phyloP scores from a whole-genome alignment of 805 yeast genomes.

The Pichia eremophila region DNA sequence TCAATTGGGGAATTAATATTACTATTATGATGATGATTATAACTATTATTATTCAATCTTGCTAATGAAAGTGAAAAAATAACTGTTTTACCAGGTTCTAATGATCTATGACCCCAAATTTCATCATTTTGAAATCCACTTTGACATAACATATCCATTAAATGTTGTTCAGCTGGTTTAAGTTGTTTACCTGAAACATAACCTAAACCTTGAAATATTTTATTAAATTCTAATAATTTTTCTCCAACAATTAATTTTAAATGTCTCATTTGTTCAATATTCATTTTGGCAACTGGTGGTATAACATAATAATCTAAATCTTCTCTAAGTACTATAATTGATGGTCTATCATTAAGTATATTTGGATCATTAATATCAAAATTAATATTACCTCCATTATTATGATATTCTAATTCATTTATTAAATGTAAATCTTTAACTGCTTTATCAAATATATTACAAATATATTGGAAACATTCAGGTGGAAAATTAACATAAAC shows the following conservation, averaged over 20 bases:
- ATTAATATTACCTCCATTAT: constrained; percentile 10
- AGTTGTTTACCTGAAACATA: constrained; percentile 42
- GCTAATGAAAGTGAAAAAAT: constrained; percentile 73
- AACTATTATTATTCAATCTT: constrained; percentile 32
- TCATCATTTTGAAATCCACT: constrained; percentile 68
- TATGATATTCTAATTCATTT: constrained; percentile 20
- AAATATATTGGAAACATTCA: constrained; percentile 73
- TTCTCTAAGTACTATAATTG: constrained; percentile 85
- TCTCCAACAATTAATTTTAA: constrained; percentile 71
- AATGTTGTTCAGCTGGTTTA: constrained; percentile 90
- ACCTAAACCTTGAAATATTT: constrained; percentile 77
- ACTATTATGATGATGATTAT: background rate
- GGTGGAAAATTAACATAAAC: constrained; percentile 85
- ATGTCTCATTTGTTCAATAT: constrained; percentile 49
- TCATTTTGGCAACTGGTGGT: constrained; percentile 55
- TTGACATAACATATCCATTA: constrained; percentile 87
- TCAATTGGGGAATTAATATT: constrained; percentile 13
- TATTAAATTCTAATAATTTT: constrained; percentile 42
- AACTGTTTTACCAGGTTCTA: constrained; percentile 83
- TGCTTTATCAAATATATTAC: constrained; percentile 62
- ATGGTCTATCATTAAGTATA: constrained; percentile 70
- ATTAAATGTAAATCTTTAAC: constrained; percentile 46
- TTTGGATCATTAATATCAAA: constrained; percentile 39
- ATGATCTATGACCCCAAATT: constrained; percentile 82
- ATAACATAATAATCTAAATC: constrained; percentile 91